A percentile compares a stretch with the other conserved stretches of the same genome.
Conservation (phyloP, 2,329 filamentous ascomycete genomes). For the Lasiodiplodia sp. region DNA sequence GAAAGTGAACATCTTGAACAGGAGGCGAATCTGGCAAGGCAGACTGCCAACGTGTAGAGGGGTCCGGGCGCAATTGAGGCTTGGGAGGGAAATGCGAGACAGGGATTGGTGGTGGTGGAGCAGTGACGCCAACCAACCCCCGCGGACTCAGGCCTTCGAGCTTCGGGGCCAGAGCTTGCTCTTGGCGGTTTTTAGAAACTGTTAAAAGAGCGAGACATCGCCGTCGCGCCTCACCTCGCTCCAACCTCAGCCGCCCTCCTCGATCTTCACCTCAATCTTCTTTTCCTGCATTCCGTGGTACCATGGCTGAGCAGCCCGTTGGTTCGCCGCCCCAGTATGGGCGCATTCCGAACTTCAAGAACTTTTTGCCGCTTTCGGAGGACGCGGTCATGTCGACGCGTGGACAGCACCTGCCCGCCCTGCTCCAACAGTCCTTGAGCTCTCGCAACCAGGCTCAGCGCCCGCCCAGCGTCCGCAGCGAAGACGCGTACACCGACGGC, state of each 20-base stretch:
- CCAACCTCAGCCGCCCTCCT: background rate
- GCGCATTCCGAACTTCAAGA: conserved; percentile 45
- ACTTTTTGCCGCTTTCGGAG: conserved; percentile 52
- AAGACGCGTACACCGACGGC: conserved; percentile 37
- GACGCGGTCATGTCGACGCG: conserved; percentile 52
- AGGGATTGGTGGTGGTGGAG: conserved; percentile 20
- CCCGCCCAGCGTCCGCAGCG: conserved; percentile 37
- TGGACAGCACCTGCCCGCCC: conserved; percentile 52
- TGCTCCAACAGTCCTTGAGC: conserved; percentile 33
- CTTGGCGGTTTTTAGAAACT: conserved; percentile 16
- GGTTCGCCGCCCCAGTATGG: conserved; percentile 33
- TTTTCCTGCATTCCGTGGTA: background rate
- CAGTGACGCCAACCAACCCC: conserved; percentile 20
- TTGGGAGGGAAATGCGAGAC: conserved; percentile 6
- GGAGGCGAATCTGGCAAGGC: conserved; percentile 15
- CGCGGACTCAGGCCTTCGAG: conserved; percentile 4
- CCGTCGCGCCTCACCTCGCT: conserved; percentile 1
- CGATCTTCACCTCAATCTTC: background rate
- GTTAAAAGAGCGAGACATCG: conserved; percentile 9
- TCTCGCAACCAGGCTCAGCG: background rate
- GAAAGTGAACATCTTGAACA: background rate
- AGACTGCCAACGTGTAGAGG: conserved; percentile 13
- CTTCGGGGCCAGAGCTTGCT: conserved; percentile 9
- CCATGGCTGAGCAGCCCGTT: conserved; percentile 32
- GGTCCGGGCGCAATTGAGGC: conserved; percentile 20